Evolutionary conservation across 1,139 yeast genomes (phyloP), one percentile per base, ranked within the genome.

Genomic region (Suhomyces ambrosiae): DNA sequence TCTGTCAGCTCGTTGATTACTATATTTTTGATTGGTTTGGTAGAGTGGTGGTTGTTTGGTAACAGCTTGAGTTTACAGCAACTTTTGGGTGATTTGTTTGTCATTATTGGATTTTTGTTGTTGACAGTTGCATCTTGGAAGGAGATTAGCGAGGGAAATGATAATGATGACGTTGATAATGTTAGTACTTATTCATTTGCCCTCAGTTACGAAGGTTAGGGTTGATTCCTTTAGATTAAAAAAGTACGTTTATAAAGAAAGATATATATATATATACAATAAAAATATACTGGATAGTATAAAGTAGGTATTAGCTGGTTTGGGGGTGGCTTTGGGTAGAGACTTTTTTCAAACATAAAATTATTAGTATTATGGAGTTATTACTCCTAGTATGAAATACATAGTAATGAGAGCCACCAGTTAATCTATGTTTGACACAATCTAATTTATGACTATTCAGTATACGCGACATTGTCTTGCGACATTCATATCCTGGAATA

Each of bases 1-100:
- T 80, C 92, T 0, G 96, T 88, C 8, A 83, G 92, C 27, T 81
- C 95, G 0, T 63, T 88, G 41, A 68, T 86, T 37, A 86, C 95
- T 0, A 88, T 89, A 14, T 76, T 87, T 48, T 62, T 87, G 42
- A 94, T 88, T 31, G 95, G 96, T 0, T 38, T 86, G 3, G 83
- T 81, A 13, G 96, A 88, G 54, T 86, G 86, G 84, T 45, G 74
- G 3, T 51, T 84, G n/a, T 85, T 84, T 58, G 85, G 81, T 10
- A 76, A 79, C 27, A 60, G 52, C 4, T 63, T 81, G 45, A 68
- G 76, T 19, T 40, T 53, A 9, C 71, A 64, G 35, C 86, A 81
- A 46, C 46, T 79, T 23, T 5, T 73, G 5, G 88, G 88, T 6
- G 82, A 81, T 47, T 41, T 71, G 4, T 61, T 80, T 41, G 82